phyloP scores from a whole-genome alignment of 192 early-diverging fungal genomes.

The Coemansia sp. region DNA sequence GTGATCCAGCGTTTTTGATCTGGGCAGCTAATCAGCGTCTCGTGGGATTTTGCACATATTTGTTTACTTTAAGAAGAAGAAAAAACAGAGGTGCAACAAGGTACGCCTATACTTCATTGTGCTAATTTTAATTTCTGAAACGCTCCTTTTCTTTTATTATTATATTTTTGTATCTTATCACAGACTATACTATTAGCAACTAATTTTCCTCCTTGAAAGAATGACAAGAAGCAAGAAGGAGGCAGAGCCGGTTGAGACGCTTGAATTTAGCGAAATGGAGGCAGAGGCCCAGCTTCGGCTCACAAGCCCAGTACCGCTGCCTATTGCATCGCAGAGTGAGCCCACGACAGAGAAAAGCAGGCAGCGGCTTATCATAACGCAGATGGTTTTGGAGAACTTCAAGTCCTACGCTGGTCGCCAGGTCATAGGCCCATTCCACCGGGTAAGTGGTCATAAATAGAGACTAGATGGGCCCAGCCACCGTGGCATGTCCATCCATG shows the following conservation, averaged over 20 bases:
- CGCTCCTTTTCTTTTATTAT: conserved; percentile 1
- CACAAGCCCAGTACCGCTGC: background rate
- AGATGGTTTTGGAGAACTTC: conserved; percentile 92
- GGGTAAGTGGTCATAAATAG: conserved; percentile 58
- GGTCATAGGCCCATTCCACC: conserved; percentile 94
- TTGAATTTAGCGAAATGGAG: background rate
- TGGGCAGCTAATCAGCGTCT: no score
- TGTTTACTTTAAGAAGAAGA: no score
- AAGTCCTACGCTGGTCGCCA: conserved; percentile 92
- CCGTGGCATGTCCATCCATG: no score
- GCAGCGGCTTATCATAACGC: conserved; percentile 64
- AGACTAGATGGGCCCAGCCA: no score
- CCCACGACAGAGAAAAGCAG: conserved; percentile 5
- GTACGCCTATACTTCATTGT: no score
- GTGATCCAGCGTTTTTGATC: no score
- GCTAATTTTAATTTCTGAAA: no score
- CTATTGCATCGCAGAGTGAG: background rate
- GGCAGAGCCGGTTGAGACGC: background rate
- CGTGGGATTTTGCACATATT: no score
- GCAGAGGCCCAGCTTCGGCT: background rate
- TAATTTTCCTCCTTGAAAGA: background rate
- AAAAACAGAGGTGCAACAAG: no score
- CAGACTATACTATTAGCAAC: background rate
- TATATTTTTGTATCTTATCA: background rate
- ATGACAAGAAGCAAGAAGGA: background rate